Base-by-base conservation (phyloP, 2,329 filamentous ascomycete species). In the Neofusicoccum umdonicola region DNA sequence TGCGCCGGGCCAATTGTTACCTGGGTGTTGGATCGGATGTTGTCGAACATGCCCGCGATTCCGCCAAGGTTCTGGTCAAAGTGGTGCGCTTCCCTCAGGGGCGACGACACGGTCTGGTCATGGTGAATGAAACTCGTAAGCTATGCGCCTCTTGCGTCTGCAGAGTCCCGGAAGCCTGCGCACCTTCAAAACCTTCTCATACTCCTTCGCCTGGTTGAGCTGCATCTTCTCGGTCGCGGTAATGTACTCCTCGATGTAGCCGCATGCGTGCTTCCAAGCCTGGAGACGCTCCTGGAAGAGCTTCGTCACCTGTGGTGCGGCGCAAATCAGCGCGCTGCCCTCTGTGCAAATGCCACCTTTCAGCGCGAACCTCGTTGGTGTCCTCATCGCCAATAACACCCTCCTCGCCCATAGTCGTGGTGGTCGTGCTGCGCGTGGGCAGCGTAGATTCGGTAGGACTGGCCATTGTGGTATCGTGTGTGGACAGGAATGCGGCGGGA, bases 251-350 rank as follows among this genome's bases (percentile, higher is more conserved):
- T 98, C 93, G 54, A 99, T 84, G 74, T 97, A 94, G 64, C 84
- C 91, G 67, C 93, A 91, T 67, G 93, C 92, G 77, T 98, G 94
- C 78, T 97, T 98, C 93, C 93, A 99, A 52, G 95, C 95, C 72
- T 91, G 90, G 67, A 99, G 84, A 69, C 95, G 88, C 82, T 98
- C 92, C 63, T 89, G 84, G 68, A 99, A 89, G 57, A 98, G 85
- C 74, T 78, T 82, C 50, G 81, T 82, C 45, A 78, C 76, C 72
- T 74, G 63, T 45, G 41, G 17, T 15, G 37, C 7, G 19, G 19
- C 27, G 63, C 39, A 61, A 57, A 61, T 61, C 42, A 63, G 63
- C 45, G 45, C 34, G 31, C 37, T 22, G 39, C n/a, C 37, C 48
- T 51, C 48, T 47, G 62, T 27, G 42, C 12, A n/a, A 13, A 27